Base-by-base conservation (phyloP, 371 early-diverging fungal genomes). In the Zychaea mexicana region DNA sequence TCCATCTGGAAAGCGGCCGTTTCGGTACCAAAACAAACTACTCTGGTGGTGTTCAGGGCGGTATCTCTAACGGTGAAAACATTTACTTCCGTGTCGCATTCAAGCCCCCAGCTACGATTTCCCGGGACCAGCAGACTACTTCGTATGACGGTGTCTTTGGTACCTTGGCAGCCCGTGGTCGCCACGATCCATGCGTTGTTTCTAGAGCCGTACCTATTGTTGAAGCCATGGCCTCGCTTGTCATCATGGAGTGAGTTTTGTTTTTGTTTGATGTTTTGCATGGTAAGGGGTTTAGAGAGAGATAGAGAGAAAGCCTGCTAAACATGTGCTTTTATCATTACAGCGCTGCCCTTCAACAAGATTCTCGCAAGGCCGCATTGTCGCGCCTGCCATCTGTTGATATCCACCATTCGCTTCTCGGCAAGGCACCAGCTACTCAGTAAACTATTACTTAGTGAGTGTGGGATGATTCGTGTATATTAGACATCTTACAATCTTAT, bases 111-210 rank as follows among this genome's bases (percentile, higher is more conserved):
- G 98, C 98, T 9, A 98, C 98, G 4, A 98, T 98, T 58, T 90
- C 92, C 28, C 91, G 89, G 71, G 90, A 90, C 60, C 98, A 98
- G 73, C 67, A 77, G 38, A 97, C 98, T 0, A 87, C 94, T 38
- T 90, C 88, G 17, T 97, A 96, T 72, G 87, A 86, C 47, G 98
- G 98, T 67, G 75, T 70, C 0, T 79, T 75, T 32, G 98, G 98
- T 32, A 83, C 84, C 3, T 82, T 98, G 61, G 91, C 91, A n/a
- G 93, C 98, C 4, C 89, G 94, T 42, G 98, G 98, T 45, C 85
- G 98, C 32, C 98, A 98, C 74, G 98, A 98, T 75, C 98, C 98
- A 10, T 98, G 96, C 60, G 98, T 98, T 1, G 91, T 96, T 15
- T 93, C 97, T 8, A 80, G 98, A 36, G 98, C 98, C 6, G 94